Percentiles rank a stretch among this genome's conserved stretches.
Evolutionary conservation across 1,284 basidiomycete species (phyloP).

Genomic region (Flammula alnicola): DNA sequence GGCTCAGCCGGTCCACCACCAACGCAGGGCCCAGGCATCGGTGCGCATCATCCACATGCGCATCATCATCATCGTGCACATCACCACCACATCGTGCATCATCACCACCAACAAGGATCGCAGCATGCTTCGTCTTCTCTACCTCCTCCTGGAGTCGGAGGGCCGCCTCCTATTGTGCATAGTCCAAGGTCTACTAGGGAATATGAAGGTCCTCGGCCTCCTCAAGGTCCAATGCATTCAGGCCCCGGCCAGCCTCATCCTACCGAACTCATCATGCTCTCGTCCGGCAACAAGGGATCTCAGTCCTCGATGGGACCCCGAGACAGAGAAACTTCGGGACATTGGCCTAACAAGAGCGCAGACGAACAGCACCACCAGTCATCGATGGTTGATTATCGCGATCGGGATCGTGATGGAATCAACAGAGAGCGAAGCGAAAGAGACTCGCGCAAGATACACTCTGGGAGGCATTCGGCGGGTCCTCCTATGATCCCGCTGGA

Average conservation of each 20-base stretch:
- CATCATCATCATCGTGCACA: conserved; percentile 41
- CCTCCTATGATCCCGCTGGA: conserved; percentile 34
- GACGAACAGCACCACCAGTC: conserved; percentile 29
- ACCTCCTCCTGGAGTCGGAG: conserved; percentile 28
- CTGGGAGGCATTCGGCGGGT: conserved; percentile 27
- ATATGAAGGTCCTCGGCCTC: conserved; percentile 32
- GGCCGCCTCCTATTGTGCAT: conserved; percentile 26
- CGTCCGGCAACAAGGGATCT: conserved; percentile 41
- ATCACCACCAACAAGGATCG: conserved; percentile 37
- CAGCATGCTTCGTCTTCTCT: conserved; percentile 34
- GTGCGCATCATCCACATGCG: conserved; percentile 24
- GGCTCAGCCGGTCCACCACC: conserved; percentile 23
- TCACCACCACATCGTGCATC: conserved; percentile 41
- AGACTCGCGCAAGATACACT: conserved; percentile 28
- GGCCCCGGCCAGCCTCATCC: conserved; percentile 36
- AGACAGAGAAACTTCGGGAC: conserved; percentile 18
- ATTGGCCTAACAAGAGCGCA: conserved; percentile 20
- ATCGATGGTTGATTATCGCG: conserved; percentile 34
- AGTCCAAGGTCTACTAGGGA: conserved; percentile 39
- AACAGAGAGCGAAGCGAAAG: conserved; percentile 20
- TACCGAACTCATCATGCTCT: conserved; percentile 54
- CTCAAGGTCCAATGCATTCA: conserved; percentile 19
- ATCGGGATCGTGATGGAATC: conserved; percentile 27
- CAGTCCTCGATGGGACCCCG: conserved; percentile 8
- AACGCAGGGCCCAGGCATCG: conserved; percentile 30